Evolutionary conservation across 129 eudicot genomes (phyloP).

Genomic region (carrot (Daucus carota)): DNA sequence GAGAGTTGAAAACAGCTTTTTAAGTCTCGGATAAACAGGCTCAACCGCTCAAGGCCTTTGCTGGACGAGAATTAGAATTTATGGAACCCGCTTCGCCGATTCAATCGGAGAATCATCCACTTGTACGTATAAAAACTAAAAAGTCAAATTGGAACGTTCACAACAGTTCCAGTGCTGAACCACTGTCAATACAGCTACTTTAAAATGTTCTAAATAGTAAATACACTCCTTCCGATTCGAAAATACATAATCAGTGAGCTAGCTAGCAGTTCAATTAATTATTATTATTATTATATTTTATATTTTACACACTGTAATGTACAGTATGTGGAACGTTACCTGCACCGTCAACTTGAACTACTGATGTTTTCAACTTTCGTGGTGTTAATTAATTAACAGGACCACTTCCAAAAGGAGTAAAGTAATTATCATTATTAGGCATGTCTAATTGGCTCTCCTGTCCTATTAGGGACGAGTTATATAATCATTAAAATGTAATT

Average conservation of each 20-base stretch:
- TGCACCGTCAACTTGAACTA: background rate
- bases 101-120: too few relatives aligned
- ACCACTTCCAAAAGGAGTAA: background rate
- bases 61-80: too few relatives aligned
- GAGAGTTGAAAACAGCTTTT: too few relatives aligned
- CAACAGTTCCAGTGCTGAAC: background rate
- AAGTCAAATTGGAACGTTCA: background rate
- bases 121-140: too few relatives aligned
- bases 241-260: background rate
- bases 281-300: too few relatives aligned
- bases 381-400: background rate
- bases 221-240: background rate
- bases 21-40: too few relatives aligned
- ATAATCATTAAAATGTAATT: too few relatives aligned
- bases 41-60: too few relatives aligned
- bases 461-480: too few relatives aligned
- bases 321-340: background rate
- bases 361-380: background rate
- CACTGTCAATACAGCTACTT: background rate
- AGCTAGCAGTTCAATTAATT: background rate
- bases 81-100: too few relatives aligned
- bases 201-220: background rate
- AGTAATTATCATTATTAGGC: too few relatives aligned
- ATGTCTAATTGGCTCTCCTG: too few relatives aligned
- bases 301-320: background rate